Base-by-base conservation (phyloP, 805 yeast species). In the Ogataea pignaliae region DNA sequence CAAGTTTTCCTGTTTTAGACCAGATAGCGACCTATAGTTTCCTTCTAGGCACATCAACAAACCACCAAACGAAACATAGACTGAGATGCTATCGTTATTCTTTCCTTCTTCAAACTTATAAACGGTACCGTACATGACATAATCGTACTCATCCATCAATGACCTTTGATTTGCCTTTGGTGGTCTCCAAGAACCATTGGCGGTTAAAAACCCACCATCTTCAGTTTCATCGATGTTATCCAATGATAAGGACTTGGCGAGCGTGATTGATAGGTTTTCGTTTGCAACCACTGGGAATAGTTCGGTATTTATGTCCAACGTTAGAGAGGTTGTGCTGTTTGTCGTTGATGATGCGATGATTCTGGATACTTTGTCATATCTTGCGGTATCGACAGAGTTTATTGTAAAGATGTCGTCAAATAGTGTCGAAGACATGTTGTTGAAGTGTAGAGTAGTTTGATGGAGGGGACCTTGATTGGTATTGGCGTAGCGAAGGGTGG, bases 51-150 rank as follows among this genome's bases (percentile, higher is more conserved):
- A 85, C 81, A 91, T 77, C 56, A 93, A 74, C 56, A 93, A 76
- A 4, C 99, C 99, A 44, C 99, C 99, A 64, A 90, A 93, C 3
- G 98, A 91, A 45, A 88, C 87, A 63, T 88, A 93, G 18, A 91
- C 96, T 16, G 95, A 83, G 67, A 88, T 85, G 52, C 71, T 72
- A 59, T 82, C 87, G 26, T 21, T 21, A 46, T 68, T 70, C 53
- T 71, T 69, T 52, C 78, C 78, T 69, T 93, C 99, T 64, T 91
- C 97, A 61, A 93, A 93, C 65, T 91, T 90, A 73, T 93, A 93
- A 37, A 93, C 95, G 7, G 96, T 89, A 43, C 99, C 99, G 64
- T 90, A 82, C 98, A 93, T 91, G 53, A 93, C 98, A 59, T 93
- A 93, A 65, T 91, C 98, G 70, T 89, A 91, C 61, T 93, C 98